Evolutionary conservation across 257 asterid genomes (phyloP).

Genomic region (Eustoma russellianum): DNA sequence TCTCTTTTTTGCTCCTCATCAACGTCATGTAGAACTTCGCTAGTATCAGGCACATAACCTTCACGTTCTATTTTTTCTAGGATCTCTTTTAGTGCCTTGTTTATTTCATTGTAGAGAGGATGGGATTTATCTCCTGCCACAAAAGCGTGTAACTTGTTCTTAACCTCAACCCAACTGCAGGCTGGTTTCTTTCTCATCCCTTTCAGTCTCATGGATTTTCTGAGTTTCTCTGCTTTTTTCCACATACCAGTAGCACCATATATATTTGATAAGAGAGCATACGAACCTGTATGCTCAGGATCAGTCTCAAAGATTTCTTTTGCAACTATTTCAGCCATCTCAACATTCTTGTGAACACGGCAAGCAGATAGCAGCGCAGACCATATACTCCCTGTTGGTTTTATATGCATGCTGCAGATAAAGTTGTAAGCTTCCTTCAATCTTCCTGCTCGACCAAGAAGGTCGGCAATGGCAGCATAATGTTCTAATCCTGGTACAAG

Average conservation of each 20-base stretch:
- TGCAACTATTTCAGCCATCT: slow-evolving; percentile 72
- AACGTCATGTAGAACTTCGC: slow-evolving; percentile 44
- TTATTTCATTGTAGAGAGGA: slow-evolving; percentile 41
- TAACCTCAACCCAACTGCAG: slow-evolving; percentile 82
- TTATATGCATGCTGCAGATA: slow-evolving; percentile 42
- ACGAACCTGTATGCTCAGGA: slow-evolving; percentile 45
- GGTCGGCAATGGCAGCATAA: slow-evolving; percentile 67
- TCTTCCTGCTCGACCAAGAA: slow-evolving; percentile 85
- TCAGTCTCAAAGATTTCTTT: slow-evolving; percentile 46
- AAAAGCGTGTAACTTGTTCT: slow-evolving; percentile 54
- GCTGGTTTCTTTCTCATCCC: slow-evolving; percentile 59
- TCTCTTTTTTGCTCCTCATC: slow-evolving; percentile 53
- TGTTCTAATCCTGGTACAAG: slow-evolving; percentile 65
- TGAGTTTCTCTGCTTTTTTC: slow-evolving; percentile 60
- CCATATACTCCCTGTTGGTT: slow-evolving; percentile 70
- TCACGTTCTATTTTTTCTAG: slow-evolving; percentile 37
- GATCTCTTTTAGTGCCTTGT: slow-evolving; percentile 34
- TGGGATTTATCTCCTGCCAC: slow-evolving; percentile 61
- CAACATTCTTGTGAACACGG: slow-evolving; percentile 69
- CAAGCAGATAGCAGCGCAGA: slow-evolving; percentile 76
- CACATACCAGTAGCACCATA: slow-evolving; percentile 65
- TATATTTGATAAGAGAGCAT: slow-evolving; percentile 58
- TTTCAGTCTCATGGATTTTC: slow-evolving; percentile 46
- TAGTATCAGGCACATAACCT: slow-evolving; percentile 50
- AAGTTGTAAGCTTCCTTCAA: slow-evolving; percentile 65